Evolutionary conservation across 1,284 basidiomycete species (phyloP).

Genomic region (Fomes fomentarius): DNA sequence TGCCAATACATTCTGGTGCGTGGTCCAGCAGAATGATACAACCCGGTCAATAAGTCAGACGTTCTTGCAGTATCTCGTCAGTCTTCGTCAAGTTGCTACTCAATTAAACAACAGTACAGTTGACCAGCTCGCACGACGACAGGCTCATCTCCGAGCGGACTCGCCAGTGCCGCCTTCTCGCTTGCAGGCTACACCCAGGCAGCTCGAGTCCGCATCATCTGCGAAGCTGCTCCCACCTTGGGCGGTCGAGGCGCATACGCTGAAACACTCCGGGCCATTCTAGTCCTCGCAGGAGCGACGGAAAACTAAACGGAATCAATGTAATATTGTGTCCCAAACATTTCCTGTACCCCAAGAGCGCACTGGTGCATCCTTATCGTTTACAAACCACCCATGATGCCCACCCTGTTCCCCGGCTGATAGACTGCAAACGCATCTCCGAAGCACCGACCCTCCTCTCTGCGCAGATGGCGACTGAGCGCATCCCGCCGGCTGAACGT

Average conservation of each 20-base stretch:
- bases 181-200: constrained; percentile 33
- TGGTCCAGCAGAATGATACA: constrained; percentile 25
- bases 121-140: too few relatives aligned
- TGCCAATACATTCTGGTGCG: constrained; percentile 17
- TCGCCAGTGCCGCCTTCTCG: constrained; percentile 31
- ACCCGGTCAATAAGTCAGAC: constrained; percentile 28
- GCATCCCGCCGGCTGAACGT: constrained; percentile 60
- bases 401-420: constrained; percentile 1
- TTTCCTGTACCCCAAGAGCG: too few relatives aligned
- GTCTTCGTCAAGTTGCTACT: constrained; percentile 27
- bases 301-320: too few relatives aligned
- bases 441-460: constrained; percentile 43
- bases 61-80: constrained; percentile 36
- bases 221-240: constrained; percentile 27
- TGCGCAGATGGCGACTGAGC: constrained; percentile 55
- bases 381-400: too few relatives aligned
- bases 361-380: too few relatives aligned
- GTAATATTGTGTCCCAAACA: too few relatives aligned
- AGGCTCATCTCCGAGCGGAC: constrained; percentile 29
- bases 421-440: constrained; percentile 28
- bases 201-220: constrained; percentile 7
- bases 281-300: constrained; percentile 40
- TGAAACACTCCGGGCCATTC: constrained; percentile 30
- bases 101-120: too few relatives aligned
- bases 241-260: constrained; percentile 26